These are phyloP conservation scores for Fagus crenata DNA, from an alignment of 306 rosid genomes.

Conservation along the genomic window DNA sequence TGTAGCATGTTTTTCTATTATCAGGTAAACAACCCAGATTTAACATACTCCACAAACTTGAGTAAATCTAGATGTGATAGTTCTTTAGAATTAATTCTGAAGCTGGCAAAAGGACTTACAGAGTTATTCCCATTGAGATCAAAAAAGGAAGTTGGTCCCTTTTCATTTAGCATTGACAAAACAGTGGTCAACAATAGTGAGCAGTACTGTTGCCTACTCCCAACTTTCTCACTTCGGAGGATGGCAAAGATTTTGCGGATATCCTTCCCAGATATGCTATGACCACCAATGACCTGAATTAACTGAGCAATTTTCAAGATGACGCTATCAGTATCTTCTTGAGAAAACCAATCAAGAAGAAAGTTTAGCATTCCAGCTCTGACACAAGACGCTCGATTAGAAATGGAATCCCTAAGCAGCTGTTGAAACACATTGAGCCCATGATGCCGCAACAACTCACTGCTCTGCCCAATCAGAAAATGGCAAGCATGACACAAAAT, in stretches of 20 bases:
- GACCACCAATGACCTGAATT: conserved; percentile 93
- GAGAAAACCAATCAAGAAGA: conserved; percentile 96
- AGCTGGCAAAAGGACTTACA: conserved; percentile 54
- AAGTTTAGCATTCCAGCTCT: conserved; percentile 95
- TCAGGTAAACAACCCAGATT: neutral
- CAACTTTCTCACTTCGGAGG: conserved; percentile 87
- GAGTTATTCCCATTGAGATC: conserved; percentile 80
- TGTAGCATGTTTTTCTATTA: neutral
- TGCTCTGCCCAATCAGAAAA: conserved; percentile 98
- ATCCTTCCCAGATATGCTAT: conserved; percentile 96
- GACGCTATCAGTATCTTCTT: conserved; percentile 63
- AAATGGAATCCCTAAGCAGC: conserved; percentile 79
- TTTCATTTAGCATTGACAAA: conserved; percentile 84
- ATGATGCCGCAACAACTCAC: conserved; percentile 72
- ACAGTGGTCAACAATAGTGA: conserved; percentile 81
- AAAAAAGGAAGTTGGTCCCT: conserved; percentile 98
- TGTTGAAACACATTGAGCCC: conserved; percentile 81
- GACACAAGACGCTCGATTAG: conserved; percentile 94
- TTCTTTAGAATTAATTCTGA: conserved; percentile 19
- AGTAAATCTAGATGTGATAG: neutral
- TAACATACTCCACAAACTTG: neutral
- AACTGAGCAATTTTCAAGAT: conserved; percentile 79
- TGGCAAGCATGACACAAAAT: conserved; percentile 42
- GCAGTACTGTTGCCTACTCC: conserved; percentile 69
- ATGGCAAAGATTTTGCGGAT: conserved; percentile 94